Evolutionary conservation across 1,284 basidiomycete species (phyloP).

Genomic region (Ganoderma boninense): DNA sequence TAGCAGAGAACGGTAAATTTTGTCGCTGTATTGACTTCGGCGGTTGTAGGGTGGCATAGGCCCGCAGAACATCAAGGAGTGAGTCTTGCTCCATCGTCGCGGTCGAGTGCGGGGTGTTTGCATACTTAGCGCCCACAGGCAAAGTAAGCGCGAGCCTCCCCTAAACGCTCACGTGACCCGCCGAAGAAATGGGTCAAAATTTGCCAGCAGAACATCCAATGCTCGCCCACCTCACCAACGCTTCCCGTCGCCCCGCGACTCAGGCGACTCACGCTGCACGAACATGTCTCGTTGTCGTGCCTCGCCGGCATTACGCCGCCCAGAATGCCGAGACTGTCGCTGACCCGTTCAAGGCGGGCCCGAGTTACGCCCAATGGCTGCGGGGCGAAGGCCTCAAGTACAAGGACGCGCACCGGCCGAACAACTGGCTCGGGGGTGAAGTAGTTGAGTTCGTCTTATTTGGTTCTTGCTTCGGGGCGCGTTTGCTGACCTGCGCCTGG

Average conservation of each 20-base stretch:
- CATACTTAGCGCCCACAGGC: not conserved
- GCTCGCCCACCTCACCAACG: conserved; percentile 43
- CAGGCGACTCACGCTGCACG: conserved; percentile 9
- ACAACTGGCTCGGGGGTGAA: conserved; percentile 65
- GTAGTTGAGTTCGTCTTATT: conserved; percentile 56
- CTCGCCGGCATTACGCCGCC: conserved; percentile 33
- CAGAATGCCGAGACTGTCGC: conserved; percentile 28
- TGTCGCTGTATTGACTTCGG: conserved; percentile 46
- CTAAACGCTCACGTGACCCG: conserved; percentile 29
- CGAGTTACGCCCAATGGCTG: conserved; percentile 46
- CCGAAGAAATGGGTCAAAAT: conserved; percentile 35
- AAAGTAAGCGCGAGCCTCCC: conserved; percentile 23
- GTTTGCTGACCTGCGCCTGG: not conserved
- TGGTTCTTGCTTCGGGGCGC: not conserved
- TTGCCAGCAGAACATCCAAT: conserved; percentile 39
- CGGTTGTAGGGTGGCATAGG: conserved; percentile 63
- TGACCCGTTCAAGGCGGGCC: conserved; percentile 32
- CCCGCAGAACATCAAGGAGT: conserved; percentile 55
- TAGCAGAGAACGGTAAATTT: conserved; percentile 48
- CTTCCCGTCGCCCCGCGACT: conserved; percentile 31
- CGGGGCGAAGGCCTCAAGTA: conserved; percentile 46
- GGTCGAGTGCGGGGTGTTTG: not conserved
- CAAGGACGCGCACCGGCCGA: conserved; percentile 50
- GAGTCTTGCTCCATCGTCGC: conserved; percentile 14
- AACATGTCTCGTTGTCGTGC: conserved; percentile 29